Evolutionary conservation across 352 stramenopile genomes (phyloP), one percentile per base, ranked within the genome.

Genomic region (Plasmopara muralis): DNA sequence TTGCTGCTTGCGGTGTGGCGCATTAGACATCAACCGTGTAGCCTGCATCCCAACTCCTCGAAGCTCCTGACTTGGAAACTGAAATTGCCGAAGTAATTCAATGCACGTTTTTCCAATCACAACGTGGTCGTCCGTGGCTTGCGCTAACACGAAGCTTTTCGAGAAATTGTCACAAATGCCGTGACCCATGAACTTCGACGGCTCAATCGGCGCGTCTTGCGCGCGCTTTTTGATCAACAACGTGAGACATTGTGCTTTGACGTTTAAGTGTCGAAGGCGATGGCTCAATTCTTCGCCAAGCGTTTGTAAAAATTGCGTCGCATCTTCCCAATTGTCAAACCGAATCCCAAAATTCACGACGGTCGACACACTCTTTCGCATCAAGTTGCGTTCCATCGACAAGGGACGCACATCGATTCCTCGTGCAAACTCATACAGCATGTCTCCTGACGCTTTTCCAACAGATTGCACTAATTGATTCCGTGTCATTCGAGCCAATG

Each of bases 291-390:
- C 89, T 14, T 86, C 75, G 0, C 77, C 75, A 10, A 97, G 50
- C 14, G 83, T 77, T 47, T 70, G 69, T 31, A 97, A 60, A 43
- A 97, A 97, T 13, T 75, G 65, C 1, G 80, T 85, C n/a, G 83
- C 71, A 25, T 89, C 72, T 30, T 80, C 53, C 62, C 74, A 82
- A 20, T 64, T 75, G n/a, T 90, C 70, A 35, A 97, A 95, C 0
- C 89, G 81, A 46, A 97, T 92, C 1, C 89, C 89, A 57, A 94
- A 97, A 62, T 95, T 96, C 8, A 97, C 76, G n/a, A 97, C 84
- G 2, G 89, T 86, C 10, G 85, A 94, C 4, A 97, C 81, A 41
- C 83, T 95, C 61, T 97, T 96, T 2, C 83, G 66, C 62, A 76
- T 81, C 61, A 79, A 69, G 35, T 79, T 88, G 0, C 65, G 61